phyloP scores from a whole-genome alignment of 306 rosid genomes.

The Pterocarpus santalinus region DNA sequence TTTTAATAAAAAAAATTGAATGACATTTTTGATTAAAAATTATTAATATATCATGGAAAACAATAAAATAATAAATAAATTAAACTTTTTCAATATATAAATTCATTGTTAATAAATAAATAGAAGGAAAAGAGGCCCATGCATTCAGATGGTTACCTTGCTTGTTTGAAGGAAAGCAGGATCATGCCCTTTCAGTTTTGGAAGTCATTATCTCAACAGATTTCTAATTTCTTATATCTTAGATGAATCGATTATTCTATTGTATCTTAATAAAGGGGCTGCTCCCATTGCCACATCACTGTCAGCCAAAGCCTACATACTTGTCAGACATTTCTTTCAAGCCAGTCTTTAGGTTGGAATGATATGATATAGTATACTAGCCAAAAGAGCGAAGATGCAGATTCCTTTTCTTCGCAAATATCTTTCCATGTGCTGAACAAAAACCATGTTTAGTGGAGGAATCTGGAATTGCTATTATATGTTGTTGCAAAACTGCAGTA shows the following conservation, averaged over 20 bases:
- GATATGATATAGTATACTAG: neutral
- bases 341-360: neutral
- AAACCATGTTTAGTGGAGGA: neutral
- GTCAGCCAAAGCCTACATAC: neutral
- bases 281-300: neutral
- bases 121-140: too few species aligned
- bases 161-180: constrained; percentile 1
- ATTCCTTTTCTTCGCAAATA: neutral
- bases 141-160: too few species aligned
- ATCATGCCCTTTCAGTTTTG: neutral
- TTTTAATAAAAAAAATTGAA: too few species aligned
- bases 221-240: neutral
- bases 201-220: neutral
- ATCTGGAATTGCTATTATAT: neutral
- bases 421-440: neutral
- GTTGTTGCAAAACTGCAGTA: neutral
- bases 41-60: too few species aligned
- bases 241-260: neutral
- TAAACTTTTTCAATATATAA: too few species aligned
- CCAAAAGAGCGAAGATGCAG: neutral
- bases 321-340: neutral
- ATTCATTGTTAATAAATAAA: too few species aligned
- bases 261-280: neutral
- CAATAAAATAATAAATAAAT: too few species aligned
- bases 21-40: too few species aligned